Base-by-base conservation (phyloP, 129 eudicot genomes). In the Escallonia herrerae region DNA sequence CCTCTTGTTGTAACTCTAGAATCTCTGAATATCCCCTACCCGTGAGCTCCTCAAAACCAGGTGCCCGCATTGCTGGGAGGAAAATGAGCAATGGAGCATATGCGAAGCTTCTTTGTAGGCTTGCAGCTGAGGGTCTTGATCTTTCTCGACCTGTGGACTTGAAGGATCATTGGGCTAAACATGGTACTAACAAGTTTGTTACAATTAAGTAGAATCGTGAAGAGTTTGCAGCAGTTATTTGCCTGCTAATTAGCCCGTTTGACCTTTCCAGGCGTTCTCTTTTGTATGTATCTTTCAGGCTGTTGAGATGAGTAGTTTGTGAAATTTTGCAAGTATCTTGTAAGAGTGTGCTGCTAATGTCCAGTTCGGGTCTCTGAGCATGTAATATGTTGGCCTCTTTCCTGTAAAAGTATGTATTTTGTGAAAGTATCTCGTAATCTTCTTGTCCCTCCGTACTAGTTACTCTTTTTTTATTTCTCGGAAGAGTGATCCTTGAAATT, bases 101-200 rank as follows among this genome's bases (percentile, higher is more conserved):
- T 33, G 33, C 40, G 33, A 84, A 78, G 58, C 79, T 84, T 60
- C 75, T 84, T 13, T 64, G 62, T 43, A 81, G 60, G 82, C 80
- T 84, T 65, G 82, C 76, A 60, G 58, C 75, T 15, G 71, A 78
- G 64, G 91, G 84, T 55, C 71, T 63, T 39, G 71, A 81, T 72
- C 82, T 81, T 69, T 74, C 82, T 63, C 63, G 61, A 8, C 77
- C 87, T 2, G 73, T 78, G 58, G 91, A 84, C 74, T 68, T 84
- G 56, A 84, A 84, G 71, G 58, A 75, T 48, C 87, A 84, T 47
- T 84, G 91, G 87, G 82, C 78, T 53, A 84, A 78, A 75, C 87
- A 52, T 63, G 87, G 91, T 51, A 81, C 82, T 46, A 84, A 84
- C 82, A 78, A 78, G 80, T 84, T 75, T 58, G 76, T 75, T 15